Evolutionary conservation across 345 rosid species (phyloP).

Genomic region (Combretum micranthum): DNA sequence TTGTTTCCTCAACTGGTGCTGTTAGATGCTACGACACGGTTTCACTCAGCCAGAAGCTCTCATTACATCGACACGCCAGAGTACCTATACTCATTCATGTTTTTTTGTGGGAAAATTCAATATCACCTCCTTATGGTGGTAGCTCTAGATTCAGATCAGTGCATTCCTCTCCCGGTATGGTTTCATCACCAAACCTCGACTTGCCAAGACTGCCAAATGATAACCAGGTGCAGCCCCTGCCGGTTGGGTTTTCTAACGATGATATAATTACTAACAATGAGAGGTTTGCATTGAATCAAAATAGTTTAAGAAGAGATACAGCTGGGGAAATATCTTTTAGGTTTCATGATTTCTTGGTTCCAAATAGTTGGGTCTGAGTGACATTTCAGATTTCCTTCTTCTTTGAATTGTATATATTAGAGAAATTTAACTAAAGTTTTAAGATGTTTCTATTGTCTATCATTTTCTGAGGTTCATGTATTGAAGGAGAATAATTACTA

Average conservation of each 20-base stretch:
- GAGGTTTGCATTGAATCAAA: background rate
- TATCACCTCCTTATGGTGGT: slow-evolving; percentile 16
- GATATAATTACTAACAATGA: slow-evolving; percentile 11
- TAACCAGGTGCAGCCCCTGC: slow-evolving; percentile 55
- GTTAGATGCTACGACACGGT: slow-evolving; percentile 75
- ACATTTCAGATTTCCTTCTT: too few relatives aligned
- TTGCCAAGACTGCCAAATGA: slow-evolving; percentile 36
- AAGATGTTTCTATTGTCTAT: background rate
- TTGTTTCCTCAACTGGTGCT: slow-evolving; percentile 83
- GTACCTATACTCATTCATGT: slow-evolving; percentile 60
- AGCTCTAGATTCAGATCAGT: slow-evolving; percentile 20
- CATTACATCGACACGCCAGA: slow-evolving; percentile 82
- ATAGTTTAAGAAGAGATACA: slow-evolving; percentile 32
- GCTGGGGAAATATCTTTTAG: slow-evolving; percentile 77
- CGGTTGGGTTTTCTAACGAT: slow-evolving; percentile 22
- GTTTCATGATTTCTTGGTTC: slow-evolving; percentile 63
- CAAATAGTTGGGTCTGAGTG: slow-evolving; percentile 55
- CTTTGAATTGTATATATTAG: too few relatives aligned
- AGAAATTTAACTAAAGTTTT: background rate
- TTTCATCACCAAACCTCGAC: slow-evolving; percentile 27
- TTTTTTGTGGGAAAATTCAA: slow-evolving; percentile 52
- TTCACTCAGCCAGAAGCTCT: slow-evolving; percentile 88
- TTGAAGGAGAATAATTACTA: too few relatives aligned
- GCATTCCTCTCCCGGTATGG: slow-evolving; percentile 23
- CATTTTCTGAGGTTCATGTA: too few relatives aligned